A percentile compares a stretch with the other conserved stretches of the same genome.
phyloP scores from a whole-genome alignment of 805 yeast species.

The Tetrapisispora taiwanensis region DNA sequence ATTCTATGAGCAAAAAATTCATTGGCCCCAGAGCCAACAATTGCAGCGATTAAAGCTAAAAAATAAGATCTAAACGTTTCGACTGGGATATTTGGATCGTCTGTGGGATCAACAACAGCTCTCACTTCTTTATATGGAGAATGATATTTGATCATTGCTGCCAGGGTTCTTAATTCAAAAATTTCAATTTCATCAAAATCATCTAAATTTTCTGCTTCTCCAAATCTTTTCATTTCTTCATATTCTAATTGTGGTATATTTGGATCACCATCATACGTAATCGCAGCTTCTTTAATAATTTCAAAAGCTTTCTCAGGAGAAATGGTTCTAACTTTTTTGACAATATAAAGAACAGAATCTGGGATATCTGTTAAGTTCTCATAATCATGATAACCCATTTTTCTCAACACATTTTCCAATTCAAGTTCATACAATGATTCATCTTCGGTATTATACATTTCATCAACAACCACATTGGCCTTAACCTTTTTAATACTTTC shows the following conservation, averaged over 20 bases:
- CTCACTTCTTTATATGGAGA: constrained; percentile 63
- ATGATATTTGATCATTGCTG: constrained; percentile 33
- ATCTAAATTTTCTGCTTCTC: constrained; percentile 15
- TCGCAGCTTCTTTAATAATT: constrained; percentile 32
- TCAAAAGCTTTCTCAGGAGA: constrained; percentile 32
- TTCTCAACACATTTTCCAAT: constrained; percentile 2
- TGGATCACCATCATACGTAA: constrained; percentile 38
- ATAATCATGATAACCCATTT: constrained; percentile 8
- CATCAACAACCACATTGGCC: background rate
- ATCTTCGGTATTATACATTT: background rate
- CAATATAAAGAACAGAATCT: constrained; percentile 29
- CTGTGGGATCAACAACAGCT: constrained; percentile 45
- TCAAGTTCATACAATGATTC: background rate
- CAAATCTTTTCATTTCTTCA: constrained; percentile 26
- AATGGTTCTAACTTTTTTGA: constrained; percentile 32
- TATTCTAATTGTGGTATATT: constrained; percentile 35
- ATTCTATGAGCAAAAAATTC: constrained; percentile 48
- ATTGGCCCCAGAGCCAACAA: constrained; percentile 45
- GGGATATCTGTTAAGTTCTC: constrained; percentile 12
- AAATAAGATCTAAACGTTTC: constrained; percentile 39
- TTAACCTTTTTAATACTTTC: background rate
- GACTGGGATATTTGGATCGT: constrained; percentile 38
- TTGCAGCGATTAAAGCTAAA: constrained; percentile 36
- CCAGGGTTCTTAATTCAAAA: constrained; percentile 24
- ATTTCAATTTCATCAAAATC: constrained; percentile 16